These are phyloP conservation scores for Hypoxylon sp. DNA, from an alignment of 2,329 filamentous ascomycete species.

Conservation along the genomic window DNA sequence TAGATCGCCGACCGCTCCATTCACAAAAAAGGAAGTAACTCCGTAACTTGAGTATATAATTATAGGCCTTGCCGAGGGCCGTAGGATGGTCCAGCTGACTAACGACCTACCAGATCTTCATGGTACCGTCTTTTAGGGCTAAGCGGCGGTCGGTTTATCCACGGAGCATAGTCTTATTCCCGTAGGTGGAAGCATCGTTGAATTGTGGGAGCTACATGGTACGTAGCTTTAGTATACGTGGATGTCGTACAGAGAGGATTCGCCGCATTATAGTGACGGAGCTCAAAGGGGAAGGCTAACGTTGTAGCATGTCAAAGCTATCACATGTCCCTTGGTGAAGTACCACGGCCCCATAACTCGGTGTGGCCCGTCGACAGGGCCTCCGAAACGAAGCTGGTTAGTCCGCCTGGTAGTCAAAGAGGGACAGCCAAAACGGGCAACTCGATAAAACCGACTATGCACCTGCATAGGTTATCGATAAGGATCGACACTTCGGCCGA, in stretches of 20 bases:
- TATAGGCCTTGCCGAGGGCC: constrained; percentile 2
- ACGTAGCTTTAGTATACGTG: constrained; percentile 1
- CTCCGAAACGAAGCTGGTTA: constrained; percentile 9
- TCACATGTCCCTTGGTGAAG: constrained; percentile 33
- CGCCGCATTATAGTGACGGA: constrained; percentile 3
- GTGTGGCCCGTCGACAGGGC: constrained; percentile 18
- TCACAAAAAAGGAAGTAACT: constrained; percentile 24
- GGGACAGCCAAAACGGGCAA: constrained; percentile 31
- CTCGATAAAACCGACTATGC: constrained; percentile 16
- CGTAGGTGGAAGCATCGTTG: constrained; percentile 18
- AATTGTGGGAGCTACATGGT: neutral
- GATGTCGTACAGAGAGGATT: constrained; percentile 4
- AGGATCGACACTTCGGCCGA: constrained; percentile 21
- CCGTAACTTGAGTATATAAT: constrained; percentile 11
- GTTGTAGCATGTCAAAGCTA: constrained; percentile 3
- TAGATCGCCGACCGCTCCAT: constrained; percentile 18
- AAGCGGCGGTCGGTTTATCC: constrained; percentile 8
- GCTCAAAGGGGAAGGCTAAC: constrained; percentile 43
- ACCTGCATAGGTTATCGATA: constrained; percentile 31
- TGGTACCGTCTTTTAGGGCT: neutral
- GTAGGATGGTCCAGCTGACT: constrained; percentile 5
- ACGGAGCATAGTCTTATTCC: constrained; percentile 18
- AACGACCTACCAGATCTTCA: constrained; percentile 17
- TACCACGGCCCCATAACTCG: constrained; percentile 24
- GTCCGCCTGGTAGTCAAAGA: constrained; percentile 12